phyloP scores from a whole-genome alignment of 2,329 filamentous ascomycete genomes.

The Trichothecium roseum region DNA sequence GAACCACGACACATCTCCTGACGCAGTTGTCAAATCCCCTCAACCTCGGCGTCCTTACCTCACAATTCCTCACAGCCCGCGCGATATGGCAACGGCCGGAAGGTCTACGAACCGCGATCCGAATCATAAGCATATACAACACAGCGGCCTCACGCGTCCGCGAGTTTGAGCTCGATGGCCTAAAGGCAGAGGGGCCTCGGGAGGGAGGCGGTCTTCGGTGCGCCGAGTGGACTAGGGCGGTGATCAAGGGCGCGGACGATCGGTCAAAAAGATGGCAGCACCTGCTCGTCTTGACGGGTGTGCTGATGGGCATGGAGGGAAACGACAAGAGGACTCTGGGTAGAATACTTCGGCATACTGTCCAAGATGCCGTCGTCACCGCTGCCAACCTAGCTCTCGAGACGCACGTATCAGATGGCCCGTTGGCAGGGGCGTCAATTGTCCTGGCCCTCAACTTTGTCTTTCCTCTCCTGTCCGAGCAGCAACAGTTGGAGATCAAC shows the following conservation, averaged over 20 bases:
- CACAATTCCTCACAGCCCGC: constrained; percentile 60
- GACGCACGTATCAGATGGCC: constrained; percentile 27
- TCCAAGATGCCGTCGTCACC: constrained; percentile 64
- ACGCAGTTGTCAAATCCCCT: constrained; percentile 62
- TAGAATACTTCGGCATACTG: constrained; percentile 48
- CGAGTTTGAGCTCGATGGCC: constrained; percentile 31
- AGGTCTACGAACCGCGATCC: constrained; percentile 51
- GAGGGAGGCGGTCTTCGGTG: constrained; percentile 33
- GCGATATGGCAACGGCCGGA: constrained; percentile 57
- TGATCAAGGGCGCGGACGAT: constrained; percentile 47
- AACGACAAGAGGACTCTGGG: constrained; percentile 55
- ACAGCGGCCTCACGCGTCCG: constrained; percentile 49
- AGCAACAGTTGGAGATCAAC: constrained; percentile 47
- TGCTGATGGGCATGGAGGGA: constrained; percentile 66
- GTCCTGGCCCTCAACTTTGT: constrained; percentile 66
- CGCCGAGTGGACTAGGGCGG: constrained; percentile 45
- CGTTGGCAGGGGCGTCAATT: constrained; percentile 39
- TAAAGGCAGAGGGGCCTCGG: constrained; percentile 13
- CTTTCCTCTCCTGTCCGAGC: constrained; percentile 59
- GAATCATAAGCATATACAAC: constrained; percentile 62
- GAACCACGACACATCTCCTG: constrained; percentile 57
- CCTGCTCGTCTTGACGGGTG: constrained; percentile 65
- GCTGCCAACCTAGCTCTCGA: constrained; percentile 69
- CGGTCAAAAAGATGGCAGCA: constrained; percentile 69
- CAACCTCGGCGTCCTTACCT: constrained; percentile 63